These are phyloP conservation scores for Fistulinella staudtii DNA, from an alignment of 1,284 basidiomycete species.

Conservation along the genomic window DNA sequence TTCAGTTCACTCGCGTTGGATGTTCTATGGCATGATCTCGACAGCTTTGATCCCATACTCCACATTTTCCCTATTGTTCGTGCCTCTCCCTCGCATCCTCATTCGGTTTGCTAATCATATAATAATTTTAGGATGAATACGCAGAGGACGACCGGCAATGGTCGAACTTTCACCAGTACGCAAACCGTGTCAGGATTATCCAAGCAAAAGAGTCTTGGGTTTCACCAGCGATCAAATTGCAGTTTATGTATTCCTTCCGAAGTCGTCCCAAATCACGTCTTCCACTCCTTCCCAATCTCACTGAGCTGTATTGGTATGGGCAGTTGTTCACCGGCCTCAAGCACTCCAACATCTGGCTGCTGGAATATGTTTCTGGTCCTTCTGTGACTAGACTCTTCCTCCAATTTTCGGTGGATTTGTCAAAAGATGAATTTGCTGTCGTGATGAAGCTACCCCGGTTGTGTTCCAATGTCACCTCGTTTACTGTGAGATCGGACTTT, in stretches of 20 bases:
- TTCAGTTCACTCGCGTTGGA: conserved; percentile 19
- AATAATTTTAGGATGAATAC: background rate
- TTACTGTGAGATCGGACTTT: too few relatives aligned
- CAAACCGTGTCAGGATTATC: conserved; percentile 14
- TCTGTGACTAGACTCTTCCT: conserved; percentile 9
- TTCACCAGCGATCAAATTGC: background rate
- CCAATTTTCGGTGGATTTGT: conserved; percentile 3
- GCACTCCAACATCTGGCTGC: conserved; percentile 8
- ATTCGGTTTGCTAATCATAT: background rate
- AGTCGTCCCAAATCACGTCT: background rate
- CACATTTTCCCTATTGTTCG: conserved; percentile 8
- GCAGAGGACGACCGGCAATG: conserved; percentile 3
- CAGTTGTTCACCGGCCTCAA: background rate
- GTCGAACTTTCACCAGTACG: conserved; percentile 15
- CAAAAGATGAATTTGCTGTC: background rate
- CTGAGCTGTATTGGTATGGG: conserved; percentile 10
- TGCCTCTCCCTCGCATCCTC: background rate
- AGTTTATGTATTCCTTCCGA: conserved; percentile 1
- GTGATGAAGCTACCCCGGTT: too few relatives aligned
- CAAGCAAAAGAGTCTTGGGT: background rate
- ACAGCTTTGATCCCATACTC: conserved; percentile 11
- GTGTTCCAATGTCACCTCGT: too few relatives aligned
- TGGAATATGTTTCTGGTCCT: conserved; percentile 10
- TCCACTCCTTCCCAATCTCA: conserved; percentile 16
- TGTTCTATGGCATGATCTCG: conserved; percentile 15